A percentile compares a stretch with the other conserved stretches of the same genome.
These are phyloP conservation scores for Mortierella sp. DNA, from an alignment of 371 early-diverging fungal genomes.

Conservation along the genomic window DNA sequence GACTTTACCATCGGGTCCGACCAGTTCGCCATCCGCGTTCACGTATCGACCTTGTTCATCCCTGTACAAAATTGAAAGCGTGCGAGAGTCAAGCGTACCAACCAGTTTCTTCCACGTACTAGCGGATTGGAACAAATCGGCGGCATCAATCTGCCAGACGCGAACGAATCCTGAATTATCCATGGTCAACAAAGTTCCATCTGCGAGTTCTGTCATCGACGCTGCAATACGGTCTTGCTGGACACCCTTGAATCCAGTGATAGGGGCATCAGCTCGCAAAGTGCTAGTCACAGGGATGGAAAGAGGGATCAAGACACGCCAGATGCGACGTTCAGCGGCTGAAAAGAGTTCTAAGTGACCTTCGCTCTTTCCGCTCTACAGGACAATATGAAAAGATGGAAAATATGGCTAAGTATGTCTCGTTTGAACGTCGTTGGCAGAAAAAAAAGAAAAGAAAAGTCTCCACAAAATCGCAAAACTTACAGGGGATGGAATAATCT, in stretches of 20 bases:
- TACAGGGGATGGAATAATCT: slow-evolving; percentile 61
- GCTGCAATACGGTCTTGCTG: slow-evolving; percentile 65
- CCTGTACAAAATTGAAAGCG: slow-evolving; percentile 72
- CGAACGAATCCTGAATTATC: slow-evolving; percentile 73
- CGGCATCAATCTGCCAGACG: slow-evolving; percentile 74
- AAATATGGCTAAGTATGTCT: not conserved
- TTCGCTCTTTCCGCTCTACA: slow-evolving; percentile 71
- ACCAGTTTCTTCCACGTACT: slow-evolving; percentile 81
- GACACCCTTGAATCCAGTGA: slow-evolving; percentile 59
- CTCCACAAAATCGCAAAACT: not conserved
- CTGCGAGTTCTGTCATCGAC: slow-evolving; percentile 70
- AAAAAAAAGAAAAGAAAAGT: not conserved
- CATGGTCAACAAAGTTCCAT: slow-evolving; percentile 74
- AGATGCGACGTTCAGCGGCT: slow-evolving; percentile 62
- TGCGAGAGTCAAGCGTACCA: slow-evolving; percentile 71
- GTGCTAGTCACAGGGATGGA: slow-evolving; percentile 59
- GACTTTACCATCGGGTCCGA: slow-evolving; percentile 40
- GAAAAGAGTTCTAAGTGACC: slow-evolving; percentile 73
- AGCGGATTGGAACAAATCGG: slow-evolving; percentile 66
- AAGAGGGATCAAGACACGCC: slow-evolving; percentile 72
- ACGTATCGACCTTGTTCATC: slow-evolving; percentile 58
- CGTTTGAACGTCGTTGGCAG: not conserved
- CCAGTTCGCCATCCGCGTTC: slow-evolving; percentile 38
- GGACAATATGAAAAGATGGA: not conserved
- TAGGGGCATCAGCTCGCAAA: slow-evolving; percentile 52